Percentiles rank a stretch among this genome's conserved stretches.
These are phyloP conservation scores for Amanita inopinata DNA, from an alignment of 768 basidiomycete genomes.

Conservation along the genomic window DNA sequence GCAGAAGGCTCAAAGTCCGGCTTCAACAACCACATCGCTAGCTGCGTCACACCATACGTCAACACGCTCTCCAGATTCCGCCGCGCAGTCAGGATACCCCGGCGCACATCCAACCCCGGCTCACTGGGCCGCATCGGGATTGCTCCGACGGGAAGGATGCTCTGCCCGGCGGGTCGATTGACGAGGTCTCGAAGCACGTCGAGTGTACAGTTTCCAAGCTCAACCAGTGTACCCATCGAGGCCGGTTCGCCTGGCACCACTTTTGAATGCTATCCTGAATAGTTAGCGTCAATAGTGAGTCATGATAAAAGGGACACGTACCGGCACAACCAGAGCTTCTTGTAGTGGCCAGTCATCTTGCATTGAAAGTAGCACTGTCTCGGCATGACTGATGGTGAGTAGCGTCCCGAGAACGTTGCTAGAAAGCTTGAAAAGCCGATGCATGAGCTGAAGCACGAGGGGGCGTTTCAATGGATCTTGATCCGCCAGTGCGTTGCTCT, in stretches of 20 bases:
- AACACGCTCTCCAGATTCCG: slow-evolving; percentile 59
- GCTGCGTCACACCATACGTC: slow-evolving; percentile 66
- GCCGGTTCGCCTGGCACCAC: slow-evolving; percentile 76
- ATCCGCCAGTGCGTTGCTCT: slow-evolving; percentile 25
- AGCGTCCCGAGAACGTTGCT: slow-evolving; percentile 63
- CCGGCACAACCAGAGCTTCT: slow-evolving; percentile 64
- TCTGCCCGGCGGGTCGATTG: slow-evolving; percentile 49
- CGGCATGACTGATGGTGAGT: slow-evolving; percentile 59
- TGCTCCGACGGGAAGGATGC: slow-evolving; percentile 25
- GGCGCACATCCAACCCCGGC: slow-evolving; percentile 40
- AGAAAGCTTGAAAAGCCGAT: slow-evolving; percentile 61
- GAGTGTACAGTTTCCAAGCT: slow-evolving; percentile 68
- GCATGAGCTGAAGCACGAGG: slow-evolving; percentile 59
- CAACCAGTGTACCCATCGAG: slow-evolving; percentile 80
- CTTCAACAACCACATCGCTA: slow-evolving; percentile 70
- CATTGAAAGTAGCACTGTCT: slow-evolving; percentile 52
- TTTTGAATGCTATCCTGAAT: slow-evolving; percentile 68
- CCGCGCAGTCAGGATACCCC: slow-evolving; percentile 46
- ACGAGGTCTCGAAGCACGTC: slow-evolving; percentile 66
- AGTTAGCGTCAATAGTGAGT: slow-evolving; percentile 2
- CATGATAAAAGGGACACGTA: no score
- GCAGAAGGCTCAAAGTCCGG: slow-evolving; percentile 48
- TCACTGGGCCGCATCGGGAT: slow-evolving; percentile 18
- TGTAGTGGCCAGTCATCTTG: slow-evolving; percentile 65
- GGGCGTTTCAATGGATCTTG: slow-evolving; percentile 60